Evolutionary conservation across 2,329 filamentous ascomycete genomes (phyloP).

Genomic region (Cordyceps farinosa): DNA sequence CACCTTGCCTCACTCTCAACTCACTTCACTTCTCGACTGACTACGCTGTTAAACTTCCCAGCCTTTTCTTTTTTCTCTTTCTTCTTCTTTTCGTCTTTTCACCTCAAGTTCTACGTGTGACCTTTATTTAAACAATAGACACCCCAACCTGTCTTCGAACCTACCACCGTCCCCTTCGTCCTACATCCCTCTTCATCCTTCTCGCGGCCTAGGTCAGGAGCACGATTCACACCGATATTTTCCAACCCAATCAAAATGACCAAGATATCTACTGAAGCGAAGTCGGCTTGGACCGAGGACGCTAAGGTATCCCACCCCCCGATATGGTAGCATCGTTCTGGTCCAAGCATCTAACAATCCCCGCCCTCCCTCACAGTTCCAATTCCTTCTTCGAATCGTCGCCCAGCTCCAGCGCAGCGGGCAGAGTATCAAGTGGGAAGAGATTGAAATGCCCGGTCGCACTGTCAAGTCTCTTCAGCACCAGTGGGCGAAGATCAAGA

Average conservation of each 20-base stretch:
- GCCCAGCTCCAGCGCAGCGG: slow-evolving; percentile 17
- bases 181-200: neutral
- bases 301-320: neutral
- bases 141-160: neutral
- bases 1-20: neutral
- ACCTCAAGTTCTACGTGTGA: neutral
- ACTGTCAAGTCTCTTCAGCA: slow-evolving; percentile 23
- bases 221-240: neutral
- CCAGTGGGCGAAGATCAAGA: slow-evolving; percentile 22
- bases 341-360: neutral
- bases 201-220: neutral
- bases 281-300: slow-evolving; percentile 12
- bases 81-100: neutral
- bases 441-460: slow-evolving; percentile 22
- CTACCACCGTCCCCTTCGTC: neutral
- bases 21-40: neutral
- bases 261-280: neutral
- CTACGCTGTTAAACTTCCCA: neutral
- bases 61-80: neutral
- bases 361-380: slow-evolving; percentile 13
- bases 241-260: neutral
- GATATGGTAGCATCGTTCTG: no score
- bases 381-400: slow-evolving; percentile 21
- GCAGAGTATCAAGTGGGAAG: slow-evolving; percentile 20
- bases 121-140: neutral